These are phyloP conservation scores for Colletotrichum endophyticum DNA, from an alignment of 2,329 filamentous ascomycete genomes.

Conservation along the genomic window DNA sequence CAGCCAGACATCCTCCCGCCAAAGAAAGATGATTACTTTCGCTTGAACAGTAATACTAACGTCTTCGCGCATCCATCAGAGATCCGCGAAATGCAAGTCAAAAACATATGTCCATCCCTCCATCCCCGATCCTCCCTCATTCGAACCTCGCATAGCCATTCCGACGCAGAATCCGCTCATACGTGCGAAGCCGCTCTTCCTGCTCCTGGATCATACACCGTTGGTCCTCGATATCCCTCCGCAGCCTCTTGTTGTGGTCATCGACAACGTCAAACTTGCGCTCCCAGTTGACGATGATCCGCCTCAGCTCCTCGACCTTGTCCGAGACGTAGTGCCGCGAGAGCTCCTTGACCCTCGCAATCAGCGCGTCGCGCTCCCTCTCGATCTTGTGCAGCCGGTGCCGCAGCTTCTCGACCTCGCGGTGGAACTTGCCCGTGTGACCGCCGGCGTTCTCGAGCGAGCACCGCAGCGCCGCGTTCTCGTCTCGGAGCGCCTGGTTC, in stretches of 20 bases:
- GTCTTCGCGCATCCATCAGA: neutral
- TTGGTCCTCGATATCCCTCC: slow-evolving; percentile 16
- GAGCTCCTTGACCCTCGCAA: slow-evolving; percentile 36
- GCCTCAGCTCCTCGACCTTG: slow-evolving; percentile 35
- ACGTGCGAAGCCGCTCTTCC: slow-evolving; percentile 20
- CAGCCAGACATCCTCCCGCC: neutral
- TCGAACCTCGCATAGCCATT: slow-evolving; percentile 20
- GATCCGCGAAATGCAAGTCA: neutral
- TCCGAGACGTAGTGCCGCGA: slow-evolving; percentile 32
- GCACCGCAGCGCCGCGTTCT: slow-evolving; percentile 45
- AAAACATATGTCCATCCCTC: neutral
- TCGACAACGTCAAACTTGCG: slow-evolving; percentile 23
- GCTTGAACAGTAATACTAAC: neutral
- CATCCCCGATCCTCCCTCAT: neutral
- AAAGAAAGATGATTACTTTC: neutral
- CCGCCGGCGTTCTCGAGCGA: slow-evolving; percentile 37
- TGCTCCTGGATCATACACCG: slow-evolving; percentile 14
- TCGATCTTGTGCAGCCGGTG: slow-evolving; percentile 38
- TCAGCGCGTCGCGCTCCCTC: slow-evolving; percentile 40
- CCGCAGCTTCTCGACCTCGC: slow-evolving; percentile 36
- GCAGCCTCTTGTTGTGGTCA: slow-evolving; percentile 18
- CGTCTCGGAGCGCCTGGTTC: slow-evolving; percentile 37
- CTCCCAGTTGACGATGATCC: slow-evolving; percentile 40
- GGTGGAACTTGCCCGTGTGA: slow-evolving; percentile 31
- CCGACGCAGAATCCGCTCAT: slow-evolving; percentile 26